Conservation (phyloP, 768 basidiomycete species). For the Russula earlei region DNA sequence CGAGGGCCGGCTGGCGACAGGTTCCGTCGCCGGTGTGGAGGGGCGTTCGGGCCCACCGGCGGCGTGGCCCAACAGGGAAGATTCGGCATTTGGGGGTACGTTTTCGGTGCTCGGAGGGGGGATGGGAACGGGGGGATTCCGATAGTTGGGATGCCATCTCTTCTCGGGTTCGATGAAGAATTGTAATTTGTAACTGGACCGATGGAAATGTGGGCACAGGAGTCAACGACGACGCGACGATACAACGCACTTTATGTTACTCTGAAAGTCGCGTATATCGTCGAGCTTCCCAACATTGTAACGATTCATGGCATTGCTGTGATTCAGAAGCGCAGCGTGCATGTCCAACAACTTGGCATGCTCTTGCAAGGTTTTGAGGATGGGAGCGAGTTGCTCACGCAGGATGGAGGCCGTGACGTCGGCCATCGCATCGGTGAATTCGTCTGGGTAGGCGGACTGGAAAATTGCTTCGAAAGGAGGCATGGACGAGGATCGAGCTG, state of each 20-base stretch:
- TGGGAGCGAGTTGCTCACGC: conserved; percentile 10
- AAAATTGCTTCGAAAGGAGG: not conserved
- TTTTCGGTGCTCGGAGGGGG: not conserved
- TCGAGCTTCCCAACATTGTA: conserved; percentile 16
- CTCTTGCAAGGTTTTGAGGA: conserved; percentile 4
- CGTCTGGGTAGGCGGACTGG: not conserved
- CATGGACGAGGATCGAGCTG: not conserved
- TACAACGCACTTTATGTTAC: conserved; percentile 2
- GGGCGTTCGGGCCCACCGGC: not conserved
- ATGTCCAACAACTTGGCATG: conserved; percentile 6
- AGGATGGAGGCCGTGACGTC: not conserved
- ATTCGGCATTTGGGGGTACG: too few relatives aligned
- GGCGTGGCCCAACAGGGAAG: not conserved
- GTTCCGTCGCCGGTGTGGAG: not conserved
- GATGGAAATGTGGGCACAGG: not conserved
- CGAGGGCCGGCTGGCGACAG: not conserved
- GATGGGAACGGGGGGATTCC: too few relatives aligned
- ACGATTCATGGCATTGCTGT: conserved; percentile 4
- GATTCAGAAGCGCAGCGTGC: conserved; percentile 10
- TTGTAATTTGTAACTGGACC: conserved; percentile 4
- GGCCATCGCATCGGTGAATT: not conserved
- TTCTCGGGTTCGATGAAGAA: not conserved
- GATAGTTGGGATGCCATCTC: not conserved
- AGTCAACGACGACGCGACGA: not conserved
- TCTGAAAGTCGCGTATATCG: conserved; percentile 10